Evolutionary conservation across 352 stramenopile genomes (phyloP).

Genomic region (Phytophthora pseudosyringae): DNA sequence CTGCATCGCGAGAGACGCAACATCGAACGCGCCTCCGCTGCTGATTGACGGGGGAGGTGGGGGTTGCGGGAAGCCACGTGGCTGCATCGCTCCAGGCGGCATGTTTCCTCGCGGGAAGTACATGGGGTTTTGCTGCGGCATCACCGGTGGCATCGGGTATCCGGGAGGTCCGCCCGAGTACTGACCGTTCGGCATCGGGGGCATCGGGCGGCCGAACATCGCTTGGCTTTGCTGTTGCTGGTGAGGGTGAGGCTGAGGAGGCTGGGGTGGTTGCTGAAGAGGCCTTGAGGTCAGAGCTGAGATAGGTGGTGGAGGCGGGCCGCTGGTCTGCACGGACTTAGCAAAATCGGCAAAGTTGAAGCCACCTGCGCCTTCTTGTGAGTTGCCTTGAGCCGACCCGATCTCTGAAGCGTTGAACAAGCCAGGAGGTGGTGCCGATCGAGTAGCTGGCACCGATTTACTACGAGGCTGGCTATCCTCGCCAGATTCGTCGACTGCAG

Average conservation of each 20-base stretch:
- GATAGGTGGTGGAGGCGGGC: constrained; percentile 20
- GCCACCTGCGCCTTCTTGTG: constrained; percentile 17
- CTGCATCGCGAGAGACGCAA: constrained; percentile 81
- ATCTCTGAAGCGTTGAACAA: constrained; percentile 23
- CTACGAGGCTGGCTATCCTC: constrained; percentile 22
- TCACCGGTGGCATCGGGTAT: constrained; percentile 38
- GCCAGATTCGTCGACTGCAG: not conserved
- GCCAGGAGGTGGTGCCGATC: constrained; percentile 31
- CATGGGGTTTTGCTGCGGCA: constrained; percentile 36
- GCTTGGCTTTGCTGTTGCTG: constrained; percentile 35
- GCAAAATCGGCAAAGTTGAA: constrained; percentile 61
- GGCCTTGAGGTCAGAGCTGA: constrained; percentile 23
- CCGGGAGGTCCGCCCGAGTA: constrained; percentile 24
- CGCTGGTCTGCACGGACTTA: constrained; percentile 45
- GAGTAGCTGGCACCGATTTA: constrained; percentile 22
- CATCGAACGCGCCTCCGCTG: constrained; percentile 45
- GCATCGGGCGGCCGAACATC: constrained; percentile 32
- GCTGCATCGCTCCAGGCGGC: constrained; percentile 29
- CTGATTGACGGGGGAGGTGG: constrained; percentile 34
- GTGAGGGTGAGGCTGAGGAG: constrained; percentile 17
- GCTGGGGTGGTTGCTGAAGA: constrained; percentile 22
- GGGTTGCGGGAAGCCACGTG: constrained; percentile 35
- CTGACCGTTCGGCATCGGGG: constrained; percentile 33
- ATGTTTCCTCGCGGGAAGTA: constrained; percentile 40
- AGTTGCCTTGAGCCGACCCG: constrained; percentile 12